Conservation (phyloP, 179 eudicot genomes). For the Beta lomatogona region DNA sequence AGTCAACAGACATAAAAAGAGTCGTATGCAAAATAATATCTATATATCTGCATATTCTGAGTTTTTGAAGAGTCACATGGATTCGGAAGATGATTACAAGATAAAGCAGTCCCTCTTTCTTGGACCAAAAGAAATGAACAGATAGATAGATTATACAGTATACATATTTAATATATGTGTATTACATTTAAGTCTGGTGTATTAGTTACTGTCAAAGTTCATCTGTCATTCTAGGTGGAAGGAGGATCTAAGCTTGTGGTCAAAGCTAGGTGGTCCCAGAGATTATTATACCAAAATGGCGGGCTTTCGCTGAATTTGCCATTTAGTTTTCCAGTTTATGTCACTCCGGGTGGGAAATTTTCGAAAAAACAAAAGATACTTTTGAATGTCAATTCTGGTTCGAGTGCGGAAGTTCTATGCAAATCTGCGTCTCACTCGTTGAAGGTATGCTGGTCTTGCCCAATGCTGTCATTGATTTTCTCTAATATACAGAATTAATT, state of each 20-base stretch:
- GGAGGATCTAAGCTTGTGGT: slow-evolving; percentile 80
- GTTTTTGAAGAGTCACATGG: not conserved
- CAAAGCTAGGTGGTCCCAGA: slow-evolving; percentile 80
- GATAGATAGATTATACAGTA: not conserved
- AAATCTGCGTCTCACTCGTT: slow-evolving; percentile 66
- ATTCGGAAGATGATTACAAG: not conserved
- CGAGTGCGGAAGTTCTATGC: slow-evolving; percentile 54
- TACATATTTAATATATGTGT: no score
- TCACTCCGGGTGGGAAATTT: slow-evolving; percentile 74
- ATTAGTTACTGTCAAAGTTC: not conserved
- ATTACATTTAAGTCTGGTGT: not conserved
- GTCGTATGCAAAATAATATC: not conserved
- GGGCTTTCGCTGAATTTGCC: slow-evolving; percentile 63
- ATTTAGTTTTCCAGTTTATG: slow-evolving; percentile 74
- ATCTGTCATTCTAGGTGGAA: slow-evolving; percentile 51
- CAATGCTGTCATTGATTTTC: not conserved
- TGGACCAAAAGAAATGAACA: not conserved
- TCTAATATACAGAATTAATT: not conserved
- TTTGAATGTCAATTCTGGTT: slow-evolving; percentile 63
- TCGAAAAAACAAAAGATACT: slow-evolving; percentile 66
- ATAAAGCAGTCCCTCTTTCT: not conserved
- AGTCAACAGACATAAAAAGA: not conserved
- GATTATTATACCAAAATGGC: slow-evolving; percentile 51
- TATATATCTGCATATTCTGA: not conserved
- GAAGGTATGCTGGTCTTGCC: slow-evolving; percentile 50